Evolutionary conservation across 2,329 filamentous ascomycete genomes (phyloP).

Genomic region (Fusarium sp.): DNA sequence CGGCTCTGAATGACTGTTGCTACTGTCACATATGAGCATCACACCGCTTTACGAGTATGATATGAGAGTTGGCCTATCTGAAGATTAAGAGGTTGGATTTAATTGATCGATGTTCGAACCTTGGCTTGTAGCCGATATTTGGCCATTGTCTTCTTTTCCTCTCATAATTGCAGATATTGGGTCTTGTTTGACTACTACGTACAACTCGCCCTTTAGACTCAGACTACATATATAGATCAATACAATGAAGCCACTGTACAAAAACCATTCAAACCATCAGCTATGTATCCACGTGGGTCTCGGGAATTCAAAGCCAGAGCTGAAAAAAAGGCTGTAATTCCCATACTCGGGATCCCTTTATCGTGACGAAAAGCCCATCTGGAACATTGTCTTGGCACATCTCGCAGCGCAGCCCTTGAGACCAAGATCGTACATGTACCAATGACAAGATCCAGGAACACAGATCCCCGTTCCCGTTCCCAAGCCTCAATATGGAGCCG

Average conservation of each 20-base stretch:
- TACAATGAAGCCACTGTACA: background rate
- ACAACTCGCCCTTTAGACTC: background rate
- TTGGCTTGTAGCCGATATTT: background rate
- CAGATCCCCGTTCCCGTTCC: background rate
- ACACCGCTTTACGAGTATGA: slow-evolving; percentile 21
- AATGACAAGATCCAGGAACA: slow-evolving; percentile 3
- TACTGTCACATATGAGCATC: slow-evolving; percentile 18
- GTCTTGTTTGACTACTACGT: background rate
- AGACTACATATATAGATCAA: background rate
- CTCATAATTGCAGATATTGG: background rate
- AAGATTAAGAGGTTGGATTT: background rate
- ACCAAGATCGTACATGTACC: slow-evolving; percentile 15
- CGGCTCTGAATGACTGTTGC: background rate
- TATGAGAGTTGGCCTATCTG: background rate
- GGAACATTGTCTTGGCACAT: slow-evolving; percentile 12
- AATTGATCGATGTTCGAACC: background rate
- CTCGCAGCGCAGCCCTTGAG: background rate
- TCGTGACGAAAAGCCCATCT: slow-evolving; percentile 15
- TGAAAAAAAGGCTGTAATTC: background rate
- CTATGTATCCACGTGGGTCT: slow-evolving; percentile 10
- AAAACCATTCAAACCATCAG: background rate
- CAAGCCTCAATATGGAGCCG: slow-evolving; percentile 25
- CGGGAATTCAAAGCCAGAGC: background rate
- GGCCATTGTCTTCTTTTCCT: background rate
- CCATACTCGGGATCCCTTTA: background rate